Evolutionary conservation across 768 basidiomycete genomes (phyloP).

Genomic region (Royoungia palumana): DNA sequence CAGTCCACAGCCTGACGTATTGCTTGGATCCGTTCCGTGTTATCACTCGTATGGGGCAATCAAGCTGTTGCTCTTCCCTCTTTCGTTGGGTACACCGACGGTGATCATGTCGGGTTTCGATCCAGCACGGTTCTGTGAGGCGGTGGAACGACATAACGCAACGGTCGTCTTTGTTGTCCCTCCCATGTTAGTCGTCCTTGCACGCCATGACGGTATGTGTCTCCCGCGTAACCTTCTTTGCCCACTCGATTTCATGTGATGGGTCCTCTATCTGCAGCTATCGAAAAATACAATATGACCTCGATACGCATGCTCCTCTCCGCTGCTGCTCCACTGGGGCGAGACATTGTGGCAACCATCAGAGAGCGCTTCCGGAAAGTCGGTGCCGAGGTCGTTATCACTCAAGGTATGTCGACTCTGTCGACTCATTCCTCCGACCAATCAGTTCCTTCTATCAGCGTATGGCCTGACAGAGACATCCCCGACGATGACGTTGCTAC

Average conservation of each 20-base stretch:
- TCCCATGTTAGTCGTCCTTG: slow-evolving; percentile 76
- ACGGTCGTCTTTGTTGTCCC: slow-evolving; percentile 66
- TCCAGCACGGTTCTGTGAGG: slow-evolving; percentile 59
- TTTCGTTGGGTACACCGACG: slow-evolving; percentile 47
- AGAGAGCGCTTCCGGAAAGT: slow-evolving; percentile 37
- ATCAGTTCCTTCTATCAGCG: slow-evolving; percentile 35
- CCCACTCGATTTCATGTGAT: slow-evolving; percentile 24
- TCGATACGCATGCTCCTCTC: slow-evolving; percentile 57
- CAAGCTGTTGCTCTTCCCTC: slow-evolving; percentile 59
- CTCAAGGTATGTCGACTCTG: slow-evolving; percentile 45
- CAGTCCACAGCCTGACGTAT: slow-evolving; percentile 36
- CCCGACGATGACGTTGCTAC: slow-evolving; percentile 61
- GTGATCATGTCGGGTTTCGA: slow-evolving; percentile 71
- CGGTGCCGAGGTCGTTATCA: slow-evolving; percentile 40
- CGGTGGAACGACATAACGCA: slow-evolving; percentile 62
- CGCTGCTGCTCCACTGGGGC: slow-evolving; percentile 80
- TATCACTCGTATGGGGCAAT: slow-evolving; percentile 55
- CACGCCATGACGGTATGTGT: slow-evolving; percentile 61
- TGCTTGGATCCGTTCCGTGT: slow-evolving; percentile 65
- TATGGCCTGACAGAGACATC: slow-evolving; percentile 85
- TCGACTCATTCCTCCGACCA: neutral
- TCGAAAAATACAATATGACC: slow-evolving; percentile 64
- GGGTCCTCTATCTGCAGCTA: slow-evolving; percentile 35
- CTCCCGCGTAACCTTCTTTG: neutral
- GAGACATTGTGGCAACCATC: slow-evolving; percentile 50